Conservation (phyloP, 441 rosid genomes). For the Erodium moschatum region DNA sequence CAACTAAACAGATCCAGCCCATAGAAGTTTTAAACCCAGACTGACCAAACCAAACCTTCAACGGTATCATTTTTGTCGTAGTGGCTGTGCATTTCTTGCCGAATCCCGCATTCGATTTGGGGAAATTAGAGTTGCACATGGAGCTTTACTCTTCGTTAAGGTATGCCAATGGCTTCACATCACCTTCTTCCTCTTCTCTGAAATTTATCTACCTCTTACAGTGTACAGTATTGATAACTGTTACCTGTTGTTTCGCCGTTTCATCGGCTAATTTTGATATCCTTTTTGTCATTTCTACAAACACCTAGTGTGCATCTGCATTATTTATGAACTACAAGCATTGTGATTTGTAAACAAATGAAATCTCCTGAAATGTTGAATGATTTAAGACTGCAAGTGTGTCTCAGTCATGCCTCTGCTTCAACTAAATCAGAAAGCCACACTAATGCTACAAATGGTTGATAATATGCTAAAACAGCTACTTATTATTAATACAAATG, state of each 20-base stretch:
- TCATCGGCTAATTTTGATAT: not conserved
- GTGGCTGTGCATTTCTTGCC: too few relatives aligned
- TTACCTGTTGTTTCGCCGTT: too few relatives aligned
- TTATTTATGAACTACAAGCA: not conserved
- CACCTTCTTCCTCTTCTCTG: not conserved
- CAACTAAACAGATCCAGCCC: too few relatives aligned
- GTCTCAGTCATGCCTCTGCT: not conserved
- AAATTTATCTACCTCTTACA: not conserved
- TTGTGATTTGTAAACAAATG: too few relatives aligned
- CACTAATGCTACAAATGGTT: not conserved
- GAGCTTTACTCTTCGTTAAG: not conserved
- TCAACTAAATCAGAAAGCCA: not conserved
- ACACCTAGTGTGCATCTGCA: not conserved
- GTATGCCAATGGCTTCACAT: not conserved
- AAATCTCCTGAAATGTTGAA: not conserved
- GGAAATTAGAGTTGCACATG: not conserved
- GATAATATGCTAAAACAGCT: conserved; percentile 10
- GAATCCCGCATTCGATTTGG: not conserved
- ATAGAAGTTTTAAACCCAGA: too few relatives aligned
- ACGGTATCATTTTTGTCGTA: too few relatives aligned
- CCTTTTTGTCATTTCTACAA: not conserved
- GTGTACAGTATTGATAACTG: not conserved
- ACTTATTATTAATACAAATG: conserved; percentile 18
- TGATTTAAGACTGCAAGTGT: too few relatives aligned
- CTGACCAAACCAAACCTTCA: too few relatives aligned